Conservation (phyloP, 2,329 filamentous ascomycete species). For the Akanthomyces muscarius region DNA sequence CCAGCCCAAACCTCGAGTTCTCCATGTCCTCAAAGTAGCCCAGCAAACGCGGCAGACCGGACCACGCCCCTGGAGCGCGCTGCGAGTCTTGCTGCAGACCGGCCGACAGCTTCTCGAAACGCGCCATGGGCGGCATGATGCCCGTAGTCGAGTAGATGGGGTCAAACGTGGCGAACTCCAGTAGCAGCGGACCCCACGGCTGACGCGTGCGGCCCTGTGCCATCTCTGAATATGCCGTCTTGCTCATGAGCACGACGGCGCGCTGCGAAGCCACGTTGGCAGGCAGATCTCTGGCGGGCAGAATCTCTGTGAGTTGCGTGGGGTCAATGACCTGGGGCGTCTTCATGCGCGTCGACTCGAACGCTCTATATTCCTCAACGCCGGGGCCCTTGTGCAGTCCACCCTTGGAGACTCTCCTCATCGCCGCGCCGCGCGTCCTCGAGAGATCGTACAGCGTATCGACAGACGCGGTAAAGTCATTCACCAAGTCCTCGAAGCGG, state of each 20-base stretch:
- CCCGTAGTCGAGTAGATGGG: conserved; percentile 59
- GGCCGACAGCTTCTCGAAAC: conserved; percentile 59
- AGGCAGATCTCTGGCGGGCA: conserved; percentile 36
- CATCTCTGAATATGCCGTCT: conserved; percentile 48
- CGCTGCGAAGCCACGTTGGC: conserved; percentile 32
- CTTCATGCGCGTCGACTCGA: conserved; percentile 58
- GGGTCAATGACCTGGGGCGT: conserved; percentile 59
- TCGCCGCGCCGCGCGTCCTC: conserved; percentile 49
- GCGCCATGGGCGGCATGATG: conserved; percentile 60
- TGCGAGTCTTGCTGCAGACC: conserved; percentile 53
- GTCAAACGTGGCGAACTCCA: conserved; percentile 67
- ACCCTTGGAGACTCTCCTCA: conserved; percentile 29
- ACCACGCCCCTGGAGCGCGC: conserved; percentile 52
- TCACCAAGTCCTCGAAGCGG: conserved; percentile 71
- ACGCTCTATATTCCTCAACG: conserved; percentile 46
- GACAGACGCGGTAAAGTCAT: conserved; percentile 71
- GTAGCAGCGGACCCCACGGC: conserved; percentile 55
- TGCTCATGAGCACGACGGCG: conserved; percentile 48
- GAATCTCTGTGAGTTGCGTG: conserved; percentile 46
- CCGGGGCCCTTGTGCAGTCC: conserved; percentile 32
- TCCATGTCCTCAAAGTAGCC: conserved; percentile 73
- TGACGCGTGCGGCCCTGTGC: conserved; percentile 39
- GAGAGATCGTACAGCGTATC: conserved; percentile 77
- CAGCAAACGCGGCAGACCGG: conserved; percentile 56
- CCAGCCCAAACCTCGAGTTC: conserved; percentile 65